Evolutionary conservation across 129 eudicot species (phyloP), one percentile per base, ranked within the genome.

Genomic region (Chrysanthemum makinoi): DNA sequence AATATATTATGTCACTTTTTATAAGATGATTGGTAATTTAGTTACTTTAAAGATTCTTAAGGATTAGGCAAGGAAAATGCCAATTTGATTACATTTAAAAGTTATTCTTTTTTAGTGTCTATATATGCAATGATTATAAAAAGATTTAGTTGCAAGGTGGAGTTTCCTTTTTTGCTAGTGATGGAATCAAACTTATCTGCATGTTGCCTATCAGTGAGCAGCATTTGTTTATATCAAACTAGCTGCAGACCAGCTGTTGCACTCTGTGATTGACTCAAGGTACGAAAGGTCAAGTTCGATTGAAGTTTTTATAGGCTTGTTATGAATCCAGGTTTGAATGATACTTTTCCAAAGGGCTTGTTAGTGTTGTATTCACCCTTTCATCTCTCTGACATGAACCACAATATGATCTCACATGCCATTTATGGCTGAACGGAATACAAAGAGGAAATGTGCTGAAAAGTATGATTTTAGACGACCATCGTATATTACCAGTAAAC

Each of bases 21-120:
- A 59, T 48, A 19, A 8, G 62, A 76, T 76, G 52, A 63, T 57
- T 71, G 59, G 59, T 43, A 30, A 5, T 57, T 78, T 39, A 39
- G 46, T 39, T 64, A 30, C 71, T 77, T 77, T 64, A 55, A 54
- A 57, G 53, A 78, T 71, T 64, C 81, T 77, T 65, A 43, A 68
- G 50, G 64, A 69, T 60, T 76, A 69, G 47, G 64, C 71, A 77
- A 12, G 17, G 39, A 70, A 77, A 78, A 63, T 55, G 62, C 1
- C 58, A 52, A 46, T 43, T 7, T 54, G 58, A 63, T 22, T 64
- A 12, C 9, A 2, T 16, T 24, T 48, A 2, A 50, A 52, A 46
- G 64, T 64, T 65, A 46, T 78, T 54, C 75, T 64, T 71, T 64
- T 39, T 30, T 17, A 64, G 81, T 71, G 77, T 64, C n/a, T 64